These are phyloP conservation scores for Amaranthus cruentus DNA, from an alignment of 148 eudicot genomes.

Conservation along the genomic window DNA sequence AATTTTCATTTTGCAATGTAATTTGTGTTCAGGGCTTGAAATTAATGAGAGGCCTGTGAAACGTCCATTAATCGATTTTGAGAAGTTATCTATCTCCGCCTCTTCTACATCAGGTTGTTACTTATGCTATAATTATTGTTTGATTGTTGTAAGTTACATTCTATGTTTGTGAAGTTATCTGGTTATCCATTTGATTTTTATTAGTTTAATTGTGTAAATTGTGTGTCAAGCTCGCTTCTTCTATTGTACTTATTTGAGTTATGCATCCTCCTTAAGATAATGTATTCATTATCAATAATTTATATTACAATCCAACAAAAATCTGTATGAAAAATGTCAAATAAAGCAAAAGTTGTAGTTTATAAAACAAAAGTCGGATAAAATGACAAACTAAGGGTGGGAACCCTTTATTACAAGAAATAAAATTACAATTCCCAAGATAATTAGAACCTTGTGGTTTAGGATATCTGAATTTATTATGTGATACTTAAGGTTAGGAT, in stretches of 20 bases:
- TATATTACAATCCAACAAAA: too few species aligned
- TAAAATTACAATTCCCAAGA: too few species aligned
- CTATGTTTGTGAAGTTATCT: not conserved
- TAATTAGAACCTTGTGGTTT: too few species aligned
- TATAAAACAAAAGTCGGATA: too few species aligned
- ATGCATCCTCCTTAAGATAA: too few species aligned
- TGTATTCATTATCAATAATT: too few species aligned
- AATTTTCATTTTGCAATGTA: not conserved
- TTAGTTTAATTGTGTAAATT: not conserved
- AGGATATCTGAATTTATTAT: too few species aligned
- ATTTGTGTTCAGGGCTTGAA: conserved; percentile 32
- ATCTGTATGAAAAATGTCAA: too few species aligned
- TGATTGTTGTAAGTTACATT: not conserved
- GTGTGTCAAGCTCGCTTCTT: not conserved
- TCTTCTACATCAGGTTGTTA: conserved; percentile 19
- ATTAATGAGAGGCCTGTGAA: conserved; percentile 42
- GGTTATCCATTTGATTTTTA: not conserved
- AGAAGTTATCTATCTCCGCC: conserved; percentile 31
- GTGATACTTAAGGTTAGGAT: too few species aligned
- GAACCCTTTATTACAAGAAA: too few species aligned
- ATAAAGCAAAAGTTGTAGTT: too few species aligned
- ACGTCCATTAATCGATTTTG: conserved; percentile 37
- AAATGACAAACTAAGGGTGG: too few species aligned
- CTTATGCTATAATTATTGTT: not conserved
- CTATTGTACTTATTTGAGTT: not conserved